Evolutionary conservation across 2,329 filamentous ascomycete species (phyloP), one percentile per base, ranked within the genome.

Genomic region (Didymella arachidicola): DNA sequence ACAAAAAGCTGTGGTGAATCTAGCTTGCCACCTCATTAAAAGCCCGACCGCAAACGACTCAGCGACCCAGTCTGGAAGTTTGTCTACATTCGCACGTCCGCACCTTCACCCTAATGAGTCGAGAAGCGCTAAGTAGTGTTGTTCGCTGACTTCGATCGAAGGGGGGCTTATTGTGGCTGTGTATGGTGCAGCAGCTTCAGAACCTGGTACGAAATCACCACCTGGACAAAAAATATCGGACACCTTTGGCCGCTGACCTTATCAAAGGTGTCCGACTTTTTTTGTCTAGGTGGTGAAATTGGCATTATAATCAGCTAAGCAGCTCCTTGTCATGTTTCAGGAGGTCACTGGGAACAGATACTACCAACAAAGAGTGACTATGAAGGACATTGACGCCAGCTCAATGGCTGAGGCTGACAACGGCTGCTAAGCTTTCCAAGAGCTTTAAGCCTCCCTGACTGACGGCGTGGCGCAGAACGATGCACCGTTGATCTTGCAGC

Each of bases 101-200:
- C 43, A 30, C 16, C 43, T 45, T 30, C 26, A 29, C n/a, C 27
- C 26, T 43, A 43, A 25, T 25, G 22, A 30, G n/a, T 56, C 52
- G 41, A 44, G 22, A 38, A 56, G 50, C 25, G 25, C 29, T 2
- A 25, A 29, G 27, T 30, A 29, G 41, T 39, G 50, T 19, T 12
- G 12, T 26, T 45, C 25, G 12, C 39, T 58, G 44, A 34, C 29
- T 18, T 43, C 18, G 22, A 45, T 19, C 7, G 43, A 19, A 44
- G 34, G 44, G 56, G 50, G 56, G 49, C 48, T 12, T n/a, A n/a
- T 12, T 19, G 45, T 54, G 56, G 56, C 56, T 59, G 50, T 54
- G 51, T 19, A 39, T 30, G 42, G 26, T 29, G 48, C 32, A 14
- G 36, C 39, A 44, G 18, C 39, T 30, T 19, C 32, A 41, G 10